Percentiles rank a stretch among this genome's conserved stretches.
Evolutionary conservation across 441 rosid genomes (phyloP).

Genomic region (Iberis amara): DNA sequence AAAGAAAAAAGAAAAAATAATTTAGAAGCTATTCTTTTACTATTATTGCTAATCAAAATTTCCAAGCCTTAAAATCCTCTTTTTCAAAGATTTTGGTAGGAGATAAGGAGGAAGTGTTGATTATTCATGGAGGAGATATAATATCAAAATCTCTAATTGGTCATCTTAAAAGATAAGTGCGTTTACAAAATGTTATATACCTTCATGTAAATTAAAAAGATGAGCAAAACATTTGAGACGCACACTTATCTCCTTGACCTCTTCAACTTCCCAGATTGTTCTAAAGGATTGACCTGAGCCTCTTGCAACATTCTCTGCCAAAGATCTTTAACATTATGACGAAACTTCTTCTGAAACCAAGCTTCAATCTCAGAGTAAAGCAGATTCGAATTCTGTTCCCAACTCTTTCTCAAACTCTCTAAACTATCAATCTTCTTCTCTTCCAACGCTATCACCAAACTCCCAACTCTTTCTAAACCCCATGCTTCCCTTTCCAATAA

Average conservation of each 20-base stretch:
- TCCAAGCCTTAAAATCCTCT: too few relatives aligned
- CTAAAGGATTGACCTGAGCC: constrained; percentile 24
- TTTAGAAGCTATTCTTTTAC: too few relatives aligned
- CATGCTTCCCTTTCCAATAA: constrained; percentile 52
- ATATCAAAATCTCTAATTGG: too few relatives aligned
- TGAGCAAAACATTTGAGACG: not conserved
- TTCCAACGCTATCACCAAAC: constrained; percentile 47
- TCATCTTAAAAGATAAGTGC: too few relatives aligned
- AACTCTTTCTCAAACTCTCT: constrained; percentile 41
- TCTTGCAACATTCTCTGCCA: constrained; percentile 65
- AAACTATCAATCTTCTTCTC: constrained; percentile 42
- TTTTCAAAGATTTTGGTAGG: too few relatives aligned
- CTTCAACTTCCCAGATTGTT: constrained; percentile 7
- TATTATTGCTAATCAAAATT: too few relatives aligned
- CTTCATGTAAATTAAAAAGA: not conserved
- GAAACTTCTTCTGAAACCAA: constrained; percentile 55
- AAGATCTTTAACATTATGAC: constrained; percentile 18
- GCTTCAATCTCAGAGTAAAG: constrained; percentile 47
- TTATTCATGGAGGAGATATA: too few relatives aligned
- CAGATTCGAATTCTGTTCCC: constrained; percentile 45
- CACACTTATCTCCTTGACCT: not conserved
- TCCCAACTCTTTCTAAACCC: constrained; percentile 60
- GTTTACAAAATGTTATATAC: not conserved
- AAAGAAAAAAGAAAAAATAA: too few relatives aligned
- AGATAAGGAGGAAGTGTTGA: too few relatives aligned